phyloP scores from a whole-genome alignment of 768 basidiomycete species.

The Leucocoprinus sp. region DNA sequence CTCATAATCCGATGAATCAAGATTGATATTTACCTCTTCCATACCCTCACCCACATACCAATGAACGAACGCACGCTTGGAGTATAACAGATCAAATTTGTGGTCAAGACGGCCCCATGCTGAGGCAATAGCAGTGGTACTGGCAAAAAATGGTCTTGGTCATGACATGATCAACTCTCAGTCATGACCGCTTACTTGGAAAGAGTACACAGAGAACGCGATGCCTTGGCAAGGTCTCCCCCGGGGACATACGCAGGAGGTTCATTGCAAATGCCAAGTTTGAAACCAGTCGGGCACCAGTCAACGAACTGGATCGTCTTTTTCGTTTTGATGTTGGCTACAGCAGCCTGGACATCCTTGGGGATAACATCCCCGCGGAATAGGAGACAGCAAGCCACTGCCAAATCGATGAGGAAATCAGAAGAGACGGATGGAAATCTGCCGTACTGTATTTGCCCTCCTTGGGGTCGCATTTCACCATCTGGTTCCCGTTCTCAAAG shows the following conservation, averaged over 20 bases:
- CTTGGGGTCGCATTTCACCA: slow-evolving; percentile 92
- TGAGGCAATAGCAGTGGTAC: slow-evolving; percentile 84
- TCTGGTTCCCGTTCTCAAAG: slow-evolving; percentile 95
- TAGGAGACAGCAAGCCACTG: slow-evolving; percentile 86
- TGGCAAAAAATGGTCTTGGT: background rate
- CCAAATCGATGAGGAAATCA: slow-evolving; percentile 7
- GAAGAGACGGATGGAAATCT: slow-evolving; percentile 12
- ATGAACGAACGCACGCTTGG: slow-evolving; percentile 86
- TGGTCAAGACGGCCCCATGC: slow-evolving; percentile 92
- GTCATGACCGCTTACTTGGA: slow-evolving; percentile 39
- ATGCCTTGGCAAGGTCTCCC: slow-evolving; percentile 91
- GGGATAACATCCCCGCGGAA: slow-evolving; percentile 97
- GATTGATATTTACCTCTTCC: slow-evolving; percentile 58
- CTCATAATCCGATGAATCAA: background rate
- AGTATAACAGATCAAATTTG: slow-evolving; percentile 98
- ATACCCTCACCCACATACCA: slow-evolving; percentile 99
- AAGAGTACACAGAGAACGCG: slow-evolving; percentile 94
- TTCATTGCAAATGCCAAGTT: slow-evolving; percentile 98
- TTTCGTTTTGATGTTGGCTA: slow-evolving; percentile 94
- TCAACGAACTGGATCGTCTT: slow-evolving; percentile 97
- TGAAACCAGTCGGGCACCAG: slow-evolving; percentile 98
- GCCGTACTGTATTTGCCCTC: slow-evolving; percentile 94
- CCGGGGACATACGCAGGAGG: slow-evolving; percentile 86
- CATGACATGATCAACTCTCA: background rate
- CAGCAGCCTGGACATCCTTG: slow-evolving; percentile 91